Evolutionary conservation across 805 yeast genomes (phyloP), one percentile per base, ranked within the genome.

Genomic region (Tetrapisispora pingtungensis): DNA sequence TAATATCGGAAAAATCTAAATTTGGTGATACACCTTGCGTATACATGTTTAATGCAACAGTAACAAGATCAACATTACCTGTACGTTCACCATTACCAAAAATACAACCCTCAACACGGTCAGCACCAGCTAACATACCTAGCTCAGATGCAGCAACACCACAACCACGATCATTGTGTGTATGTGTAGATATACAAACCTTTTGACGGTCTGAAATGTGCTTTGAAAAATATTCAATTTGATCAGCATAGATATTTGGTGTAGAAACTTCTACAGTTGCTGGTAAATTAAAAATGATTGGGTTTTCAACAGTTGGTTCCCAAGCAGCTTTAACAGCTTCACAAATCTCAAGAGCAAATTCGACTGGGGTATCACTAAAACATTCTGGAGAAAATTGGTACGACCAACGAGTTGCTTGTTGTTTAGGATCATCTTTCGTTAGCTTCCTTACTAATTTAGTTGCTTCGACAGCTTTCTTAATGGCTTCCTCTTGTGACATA

Each of bases 61-160:
- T 84, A 28, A 84, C 88, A 44, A 84, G 67, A 59, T 84, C 93
- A 42, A 84, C 94, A 58, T 84, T 84, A 51, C 94, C 94, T 4
- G 94, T 84, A 63, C 94, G 77, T 69, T 84, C 94, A 53, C 94
- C 93, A 57, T 84, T 84, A 42, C 93, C 94, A 55, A 84, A 84
- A 40, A 84, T 66, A 66, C 90, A 84, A 19, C 94, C 94, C 65
- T 84, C 94, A 22, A 84, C 84, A 62, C 94, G 75, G 61, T 84
- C 87, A n/a, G 87, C 94, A 43, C 94, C 94, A 3, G 87, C 94
- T 64, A 84, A 57, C 57, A 78, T 80, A 38, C 84, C 94, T 45
- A 84, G 72, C 64, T 84, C 94, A 3, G 88, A 81, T 31, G 93
- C 93, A 10, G 90, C 93, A n/a, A 84, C 89, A 13, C 84, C 89